Conservation (phyloP, 441 rosid species). For the Erodium texanum region DNA sequence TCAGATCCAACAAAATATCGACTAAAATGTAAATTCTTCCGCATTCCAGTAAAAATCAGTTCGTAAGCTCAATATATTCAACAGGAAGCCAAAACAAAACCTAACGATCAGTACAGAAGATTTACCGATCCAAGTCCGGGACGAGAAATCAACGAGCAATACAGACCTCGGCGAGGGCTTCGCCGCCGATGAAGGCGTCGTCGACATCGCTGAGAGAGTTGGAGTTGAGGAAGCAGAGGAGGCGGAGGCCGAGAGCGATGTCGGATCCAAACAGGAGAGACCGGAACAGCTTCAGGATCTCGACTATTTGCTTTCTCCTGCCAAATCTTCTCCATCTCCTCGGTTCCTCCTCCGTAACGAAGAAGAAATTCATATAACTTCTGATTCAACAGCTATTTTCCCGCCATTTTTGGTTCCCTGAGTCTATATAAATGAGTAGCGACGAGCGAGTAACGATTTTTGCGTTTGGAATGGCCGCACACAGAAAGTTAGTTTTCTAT, state of each 20-base stretch:
- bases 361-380: no score
- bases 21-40: not conserved
- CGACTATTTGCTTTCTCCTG: not conserved
- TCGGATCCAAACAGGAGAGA: not conserved
- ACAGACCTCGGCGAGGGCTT: not conserved
- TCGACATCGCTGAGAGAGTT: not conserved
- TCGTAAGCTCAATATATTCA: not conserved
- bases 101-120: not conserved
- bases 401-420: not conserved
- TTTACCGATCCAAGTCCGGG: slow-evolving; percentile 1
- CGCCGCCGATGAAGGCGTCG: not conserved
- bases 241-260: not conserved
- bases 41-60: not conserved
- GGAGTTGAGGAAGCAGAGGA: not conserved
- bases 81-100: not conserved
- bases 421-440: no score
- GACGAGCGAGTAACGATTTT: no score
- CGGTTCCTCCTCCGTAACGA: no score
- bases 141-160: not conserved
- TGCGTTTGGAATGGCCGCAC: no score
- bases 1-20: not conserved
- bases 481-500: no score
- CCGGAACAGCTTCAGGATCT: not conserved
- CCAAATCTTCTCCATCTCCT: no score
- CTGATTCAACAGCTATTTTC: not conserved